Base-by-base conservation (phyloP, 2,329 filamentous ascomycete genomes). In the Hypoxylon rubiginosum region DNA sequence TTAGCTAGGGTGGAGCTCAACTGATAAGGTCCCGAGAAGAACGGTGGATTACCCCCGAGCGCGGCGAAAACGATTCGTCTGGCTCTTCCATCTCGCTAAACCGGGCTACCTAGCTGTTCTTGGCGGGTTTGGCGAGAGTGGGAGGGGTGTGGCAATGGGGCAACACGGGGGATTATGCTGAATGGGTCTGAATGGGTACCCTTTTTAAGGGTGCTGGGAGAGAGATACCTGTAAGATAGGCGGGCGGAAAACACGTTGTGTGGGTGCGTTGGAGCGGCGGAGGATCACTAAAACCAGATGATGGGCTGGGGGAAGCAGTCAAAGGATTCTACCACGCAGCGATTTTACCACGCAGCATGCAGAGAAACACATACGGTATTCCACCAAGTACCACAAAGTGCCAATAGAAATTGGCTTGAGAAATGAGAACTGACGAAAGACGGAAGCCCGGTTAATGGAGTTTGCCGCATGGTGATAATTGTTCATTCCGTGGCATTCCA, bases 1-100 rank as follows among this genome's bases (percentile, higher is more conserved):
- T 41, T 60, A 43, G 39, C 39, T 43, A 5, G 39, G 57, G 69
- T 66, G 69, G 69, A 67, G 59, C 48, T 62, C 21, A 43, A 21
- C 64, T 71, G 69, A 71, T 71, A 71, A 71, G 64, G 57, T 46
- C 62, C 65, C 62, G 58, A 61, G 65, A 60, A 32, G 36, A 45
- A 46, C 3, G 61, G 67, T 54, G 64, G 61, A 62, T 61, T 55
- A 36, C 11, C 28, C 41, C 11, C 48, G 30, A 48, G 43, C 21
- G 48, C 58, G 17, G 49, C 51, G 55, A 58, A 48, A 30, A 39
- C 30, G 64, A 64, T 64, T 67, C 64, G 58, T 58, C 54, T 54
- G 36, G n/a, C 19, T 61, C 24, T 41, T 24, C 46, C 24, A 19
- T 21, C 52, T 54, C 52, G 46, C 41, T 57, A 58, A 21, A 57